These are phyloP conservation scores for Hypseocharis bilobata DNA, from an alignment of 441 rosid species.

Conservation along the genomic window DNA sequence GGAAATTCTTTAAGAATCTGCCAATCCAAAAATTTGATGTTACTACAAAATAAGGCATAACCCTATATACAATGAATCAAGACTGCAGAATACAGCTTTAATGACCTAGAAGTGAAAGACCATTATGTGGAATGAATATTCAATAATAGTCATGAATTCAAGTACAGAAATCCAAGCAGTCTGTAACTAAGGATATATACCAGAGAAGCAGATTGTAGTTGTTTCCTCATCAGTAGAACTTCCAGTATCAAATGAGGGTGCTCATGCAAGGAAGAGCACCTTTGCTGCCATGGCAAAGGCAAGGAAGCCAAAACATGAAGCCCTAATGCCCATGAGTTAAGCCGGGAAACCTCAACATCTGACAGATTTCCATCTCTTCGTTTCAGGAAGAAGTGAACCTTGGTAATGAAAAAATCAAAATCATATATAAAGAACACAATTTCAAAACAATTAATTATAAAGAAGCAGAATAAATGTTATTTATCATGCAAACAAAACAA, in stretches of 20 bases:
- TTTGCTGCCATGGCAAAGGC: conserved; percentile 98
- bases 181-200: conserved; percentile 30
- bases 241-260: conserved; percentile 85
- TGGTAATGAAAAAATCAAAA: conserved; percentile 26
- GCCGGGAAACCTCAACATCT: conserved; percentile 68
- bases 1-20: conserved; percentile 95
- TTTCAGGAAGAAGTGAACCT: conserved; percentile 95
- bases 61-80: neutral
- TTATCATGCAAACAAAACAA: conserved; percentile 14
- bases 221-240: conserved; percentile 95
- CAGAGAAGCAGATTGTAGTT: conserved; percentile 79
- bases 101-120: too few relatives aligned
- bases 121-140: neutral
- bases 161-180: conserved; percentile 18
- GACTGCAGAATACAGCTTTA: neutral
- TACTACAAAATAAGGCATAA: neutral
- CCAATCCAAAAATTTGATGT: conserved; percentile 17
- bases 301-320: conserved; percentile 90
- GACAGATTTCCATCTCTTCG: conserved; percentile 81
- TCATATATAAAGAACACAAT: conserved; percentile 5
- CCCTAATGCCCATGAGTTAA: conserved; percentile 97
- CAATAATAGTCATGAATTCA: neutral
- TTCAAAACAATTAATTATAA: too few relatives aligned
- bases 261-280: conserved; percentile 94
- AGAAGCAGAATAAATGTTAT: conserved; percentile 3